phyloP scores from a whole-genome alignment of 2,329 filamentous ascomycete species.

The Colletotrichum ledebouriae region DNA sequence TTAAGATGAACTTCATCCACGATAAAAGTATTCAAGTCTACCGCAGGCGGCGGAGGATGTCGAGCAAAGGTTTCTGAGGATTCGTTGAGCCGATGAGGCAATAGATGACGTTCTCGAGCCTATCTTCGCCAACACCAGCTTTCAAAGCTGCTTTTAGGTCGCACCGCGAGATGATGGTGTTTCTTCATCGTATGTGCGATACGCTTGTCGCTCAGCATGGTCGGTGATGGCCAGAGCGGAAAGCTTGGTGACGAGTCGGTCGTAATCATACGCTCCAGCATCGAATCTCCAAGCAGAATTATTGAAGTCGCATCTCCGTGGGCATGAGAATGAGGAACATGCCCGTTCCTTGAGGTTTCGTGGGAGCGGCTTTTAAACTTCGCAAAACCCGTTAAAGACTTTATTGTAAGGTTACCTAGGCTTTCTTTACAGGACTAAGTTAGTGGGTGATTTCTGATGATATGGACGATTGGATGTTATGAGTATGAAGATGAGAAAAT shows the following conservation, averaged over 20 bases:
- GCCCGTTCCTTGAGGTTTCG: neutral
- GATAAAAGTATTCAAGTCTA: neutral
- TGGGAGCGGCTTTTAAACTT: neutral
- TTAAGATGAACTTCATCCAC: neutral
- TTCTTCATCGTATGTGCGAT: neutral
- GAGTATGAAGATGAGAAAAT: too few species aligned
- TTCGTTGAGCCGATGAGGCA: conserved; percentile 7
- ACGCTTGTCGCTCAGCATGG: neutral
- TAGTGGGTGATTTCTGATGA: neutral
- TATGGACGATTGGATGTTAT: neutral
- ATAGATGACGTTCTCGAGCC: conserved; percentile 20
- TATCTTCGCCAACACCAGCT: conserved; percentile 11
- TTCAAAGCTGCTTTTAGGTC: neutral
- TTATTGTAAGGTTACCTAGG: neutral
- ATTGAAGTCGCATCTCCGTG: too few species aligned
- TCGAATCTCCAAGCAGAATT: neutral
- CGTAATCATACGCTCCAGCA: conserved; percentile 20
- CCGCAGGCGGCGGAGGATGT: neutral
- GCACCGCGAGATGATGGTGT: too few species aligned
- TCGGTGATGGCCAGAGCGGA: neutral
- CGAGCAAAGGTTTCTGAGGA: neutral
- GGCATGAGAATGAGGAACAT: neutral
- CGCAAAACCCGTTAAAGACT: neutral
- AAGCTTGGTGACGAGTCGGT: neutral
- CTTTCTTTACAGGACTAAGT: neutral